Base-by-base conservation (phyloP, 176 grass and related monocot genomes). In the Triticum urartu region DNA sequence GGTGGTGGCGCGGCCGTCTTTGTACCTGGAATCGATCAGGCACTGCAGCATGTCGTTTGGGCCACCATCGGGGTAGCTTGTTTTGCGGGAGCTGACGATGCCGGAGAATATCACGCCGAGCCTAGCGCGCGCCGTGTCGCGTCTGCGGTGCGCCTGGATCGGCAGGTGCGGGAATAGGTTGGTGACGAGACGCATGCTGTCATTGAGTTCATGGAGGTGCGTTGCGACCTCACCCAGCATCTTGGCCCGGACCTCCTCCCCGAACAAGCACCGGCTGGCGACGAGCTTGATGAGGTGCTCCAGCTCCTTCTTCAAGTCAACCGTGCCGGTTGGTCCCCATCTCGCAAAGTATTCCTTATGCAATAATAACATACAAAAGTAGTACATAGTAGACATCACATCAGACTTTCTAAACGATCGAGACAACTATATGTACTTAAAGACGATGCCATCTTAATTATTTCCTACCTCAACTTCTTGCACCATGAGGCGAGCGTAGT, bases 11-110 rank as follows among this genome's bases (percentile, higher is more conserved):
- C 88, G 59, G 8, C 91, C 94, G 70, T 92, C 83, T 75, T 74
- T 97, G 87, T 94, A 94, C 67, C 66, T 84, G 52, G 89, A 25
- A 1, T 92, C 83, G 10, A 94, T 64, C 13, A 94, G 87, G 72
- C 79, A 83, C 83, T 97, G 94, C 63, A 97, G 75, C 90, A 89
- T 75, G 84, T 97, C 92, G 32, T 48, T 48, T 48, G 12, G 47
- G 13, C 47, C 47, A 48, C 47, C 47, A 0, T 48, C 68, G 20
- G 18, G 11, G 45, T 0, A 3, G n/a, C 30, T 15, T 25, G 25
- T 64, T 68, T 59, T 92, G 20, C 90, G 86, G 26, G 90, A 79
- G 5, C 81, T 45, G 21, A 94, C 91, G 61, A 94, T 91, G 17
- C 83, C 89, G 9, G 86, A 77, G 74, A 97, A 94, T 28, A 97